Evolutionary conservation across 495 filamentous ascomycete species (phyloP), one percentile per base, ranked within the genome.

Genomic region (Xylaria cubensis): DNA sequence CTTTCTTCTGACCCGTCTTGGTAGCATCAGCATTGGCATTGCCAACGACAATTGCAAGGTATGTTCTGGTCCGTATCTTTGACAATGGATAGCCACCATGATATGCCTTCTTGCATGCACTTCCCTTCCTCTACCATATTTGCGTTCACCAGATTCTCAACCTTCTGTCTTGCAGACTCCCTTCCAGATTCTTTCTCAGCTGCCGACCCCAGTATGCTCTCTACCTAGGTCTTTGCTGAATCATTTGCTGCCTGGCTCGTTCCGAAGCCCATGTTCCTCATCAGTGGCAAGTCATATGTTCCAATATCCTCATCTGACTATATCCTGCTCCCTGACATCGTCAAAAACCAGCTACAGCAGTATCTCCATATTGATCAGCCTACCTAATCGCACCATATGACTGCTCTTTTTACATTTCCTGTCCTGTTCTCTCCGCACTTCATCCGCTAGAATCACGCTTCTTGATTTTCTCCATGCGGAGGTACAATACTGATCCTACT

Each of bases 1-100:
- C 83, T 85, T 81, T 76, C 81, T 79, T 81, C 81, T 76, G 80
- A 79, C 79, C 67, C 81, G 79, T 85, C 83, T 84, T 86, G 84
- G 83, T 82, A 81, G 77, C 79, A 81, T 80, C 80, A 82, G 72
- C 73, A 78, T 78, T 70, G 77, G 74, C 75, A 78, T 75, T 73
- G 73, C 74, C 76, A 79, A 72, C 72, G 73, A 73, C 58, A 51
- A 72, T 51, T 62, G 44, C 76, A 75, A 78, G 72, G 77, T 79
- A 36, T 69, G 58, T 51, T 5, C 58, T 50, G 69, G 66, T 63
- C 17, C 34, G 4, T 62, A 26, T 21, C 58, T 48, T 48, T 53
- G 29, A 19, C n/a, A 4, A 55, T 19, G 42, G 42, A 48, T 21
- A 65, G 9, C 21, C 26, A 13, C 15, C 4, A 34, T 26, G 9